phyloP scores from a whole-genome alignment of 345 rosid species.

The Bruguiera sexangula region DNA sequence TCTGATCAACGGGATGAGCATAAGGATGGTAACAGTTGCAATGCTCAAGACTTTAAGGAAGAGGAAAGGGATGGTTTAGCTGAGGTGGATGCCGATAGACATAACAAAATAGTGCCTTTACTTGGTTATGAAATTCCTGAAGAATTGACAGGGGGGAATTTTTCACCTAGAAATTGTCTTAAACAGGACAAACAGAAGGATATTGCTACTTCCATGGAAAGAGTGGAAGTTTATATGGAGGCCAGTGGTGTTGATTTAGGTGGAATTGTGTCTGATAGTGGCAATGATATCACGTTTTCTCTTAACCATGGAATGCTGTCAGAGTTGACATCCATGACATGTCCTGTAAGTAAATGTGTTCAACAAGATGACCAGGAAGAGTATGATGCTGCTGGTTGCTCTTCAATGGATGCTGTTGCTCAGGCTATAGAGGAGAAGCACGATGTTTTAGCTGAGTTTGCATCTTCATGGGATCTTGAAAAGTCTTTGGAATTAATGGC shows the following conservation, averaged over 20 bases:
- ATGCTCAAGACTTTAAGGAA: slow-evolving; percentile 4
- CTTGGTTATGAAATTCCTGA: slow-evolving; percentile 8
- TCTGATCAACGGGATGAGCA: slow-evolving; percentile 9
- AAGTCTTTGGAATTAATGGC: slow-evolving; percentile 10
- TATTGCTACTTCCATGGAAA: neutral
- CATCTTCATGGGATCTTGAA: slow-evolving; percentile 2
- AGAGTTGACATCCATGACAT: slow-evolving; percentile 17
- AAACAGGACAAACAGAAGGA: slow-evolving; percentile 8
- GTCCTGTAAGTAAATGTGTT: neutral
- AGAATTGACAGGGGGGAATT: slow-evolving; percentile 5
- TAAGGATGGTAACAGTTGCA: slow-evolving; percentile 4
- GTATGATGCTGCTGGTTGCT: slow-evolving; percentile 1
- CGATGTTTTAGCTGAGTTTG: neutral
- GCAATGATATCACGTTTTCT: neutral
- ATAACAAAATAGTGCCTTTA: slow-evolving; percentile 4
- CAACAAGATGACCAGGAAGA: slow-evolving; percentile 13
- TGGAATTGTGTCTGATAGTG: neutral
- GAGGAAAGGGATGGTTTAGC: slow-evolving; percentile 14
- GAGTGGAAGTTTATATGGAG: neutral
- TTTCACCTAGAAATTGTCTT: slow-evolving; percentile 10
- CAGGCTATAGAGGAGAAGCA: slow-evolving; percentile 12
- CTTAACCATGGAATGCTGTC: slow-evolving; percentile 2
- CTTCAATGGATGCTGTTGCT: slow-evolving; percentile 1
- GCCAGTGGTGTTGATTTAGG: neutral
- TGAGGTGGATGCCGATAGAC: neutral